Percentiles rank a stretch among this genome's conserved stretches.
Evolutionary conservation across 352 stramenopile species (phyloP).

Genomic region (Phytophthora europaea): DNA sequence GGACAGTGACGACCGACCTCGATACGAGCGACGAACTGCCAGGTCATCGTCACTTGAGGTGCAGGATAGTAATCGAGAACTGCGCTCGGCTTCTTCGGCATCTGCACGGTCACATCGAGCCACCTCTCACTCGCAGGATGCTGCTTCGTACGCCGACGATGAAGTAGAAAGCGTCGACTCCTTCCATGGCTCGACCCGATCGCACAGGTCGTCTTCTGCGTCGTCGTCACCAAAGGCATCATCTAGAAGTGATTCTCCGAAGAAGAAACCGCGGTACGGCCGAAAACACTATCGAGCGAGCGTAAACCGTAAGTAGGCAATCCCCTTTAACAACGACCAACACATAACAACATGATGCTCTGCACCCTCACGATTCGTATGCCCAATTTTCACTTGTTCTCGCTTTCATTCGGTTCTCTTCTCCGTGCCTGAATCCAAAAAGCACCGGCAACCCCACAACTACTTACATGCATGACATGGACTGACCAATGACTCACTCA

Average conservation of each 20-base stretch:
- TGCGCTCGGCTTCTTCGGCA: constrained; percentile 19
- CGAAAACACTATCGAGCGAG: constrained; percentile 84
- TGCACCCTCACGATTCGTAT: constrained; percentile 29
- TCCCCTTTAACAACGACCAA: constrained; percentile 4
- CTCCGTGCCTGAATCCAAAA: constrained; percentile 39
- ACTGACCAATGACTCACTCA: constrained; percentile 77
- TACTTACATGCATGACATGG: constrained; percentile 63
- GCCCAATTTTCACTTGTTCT: constrained; percentile 32
- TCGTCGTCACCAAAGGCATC: constrained; percentile 44
- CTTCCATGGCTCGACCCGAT: constrained; percentile 36
- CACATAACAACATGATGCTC: constrained; percentile 14
- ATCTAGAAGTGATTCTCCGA: constrained; percentile 42
- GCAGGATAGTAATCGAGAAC: constrained; percentile 28
- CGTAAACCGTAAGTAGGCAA: constrained; percentile 63
- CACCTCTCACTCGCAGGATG: constrained; percentile 30
- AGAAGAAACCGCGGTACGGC: constrained; percentile 73
- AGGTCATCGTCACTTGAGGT: constrained; percentile 40
- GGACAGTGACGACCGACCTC: constrained; percentile 7
- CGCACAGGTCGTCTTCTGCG: constrained; percentile 42
- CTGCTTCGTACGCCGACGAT: constrained; percentile 38
- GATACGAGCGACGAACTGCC: constrained; percentile 16
- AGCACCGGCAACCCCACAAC: constrained; percentile 37
- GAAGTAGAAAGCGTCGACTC: constrained; percentile 31
- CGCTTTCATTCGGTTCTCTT: constrained; percentile 35
- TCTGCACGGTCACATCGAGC: constrained; percentile 11